Evolutionary conservation across 441 rosid species (phyloP).

Genomic region (Corymbia citriodora): DNA sequence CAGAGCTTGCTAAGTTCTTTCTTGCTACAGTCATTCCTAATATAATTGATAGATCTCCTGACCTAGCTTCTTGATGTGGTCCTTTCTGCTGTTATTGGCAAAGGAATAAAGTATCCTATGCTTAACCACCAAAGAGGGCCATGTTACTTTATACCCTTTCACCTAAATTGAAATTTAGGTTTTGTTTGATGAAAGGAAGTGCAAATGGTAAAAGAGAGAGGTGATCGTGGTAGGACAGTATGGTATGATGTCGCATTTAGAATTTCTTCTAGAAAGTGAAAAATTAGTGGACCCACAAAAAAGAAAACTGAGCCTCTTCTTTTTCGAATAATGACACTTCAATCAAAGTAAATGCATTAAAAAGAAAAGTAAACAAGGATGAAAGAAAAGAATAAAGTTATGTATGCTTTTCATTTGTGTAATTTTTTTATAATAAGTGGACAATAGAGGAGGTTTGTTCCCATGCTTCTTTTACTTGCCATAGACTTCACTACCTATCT

Average conservation of each 20-base stretch:
- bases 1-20: neutral
- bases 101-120: too few species aligned
- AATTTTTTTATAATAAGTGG: neutral
- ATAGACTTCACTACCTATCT: neutral
- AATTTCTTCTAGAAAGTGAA: too few species aligned
- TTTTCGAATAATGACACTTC: neutral
- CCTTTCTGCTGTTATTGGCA: too few species aligned
- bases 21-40: neutral
- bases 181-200: too few species aligned
- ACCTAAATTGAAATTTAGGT: too few species aligned
- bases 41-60: neutral
- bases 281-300: neutral
- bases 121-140: too few species aligned
- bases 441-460: neutral
- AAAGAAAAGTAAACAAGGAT: neutral
- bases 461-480: neutral
- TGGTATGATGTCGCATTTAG: neutral
- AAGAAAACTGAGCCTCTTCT: neutral
- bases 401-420: neutral
- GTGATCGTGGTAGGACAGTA: too few species aligned
- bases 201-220: too few species aligned
- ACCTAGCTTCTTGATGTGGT: too few species aligned
- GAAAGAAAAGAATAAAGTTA: neutral
- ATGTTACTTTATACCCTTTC: too few species aligned
- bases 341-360: neutral